phyloP scores from a whole-genome alignment of 2,329 filamentous ascomycete genomes.

The Metarhizium guizhouense region DNA sequence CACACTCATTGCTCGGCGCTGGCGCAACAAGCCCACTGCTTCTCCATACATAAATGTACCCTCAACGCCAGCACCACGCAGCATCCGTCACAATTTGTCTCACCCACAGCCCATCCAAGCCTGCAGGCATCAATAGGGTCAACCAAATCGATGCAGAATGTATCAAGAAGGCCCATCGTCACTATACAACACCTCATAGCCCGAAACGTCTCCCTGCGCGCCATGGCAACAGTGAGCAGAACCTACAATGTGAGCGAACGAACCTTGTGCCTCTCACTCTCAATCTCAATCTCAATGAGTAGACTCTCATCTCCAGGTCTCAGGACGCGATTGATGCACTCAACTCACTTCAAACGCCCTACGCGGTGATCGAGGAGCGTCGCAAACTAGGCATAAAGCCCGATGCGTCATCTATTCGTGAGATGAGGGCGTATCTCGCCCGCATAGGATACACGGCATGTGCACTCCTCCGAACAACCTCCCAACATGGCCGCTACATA shows the following conservation, averaged over 20 bases:
- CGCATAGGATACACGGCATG: constrained; percentile 65
- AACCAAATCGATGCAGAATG: constrained; percentile 23
- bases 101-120: not conserved
- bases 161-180: constrained; percentile 16
- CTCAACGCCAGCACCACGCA: not conserved
- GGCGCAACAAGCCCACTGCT: not conserved
- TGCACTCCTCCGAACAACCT: constrained; percentile 1
- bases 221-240: constrained; percentile 19
- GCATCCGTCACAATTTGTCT: not conserved
- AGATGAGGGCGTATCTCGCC: constrained; percentile 71
- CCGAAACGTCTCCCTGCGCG: constrained; percentile 10
- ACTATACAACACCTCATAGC: constrained; percentile 13
- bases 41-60: not conserved
- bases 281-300: not conserved
- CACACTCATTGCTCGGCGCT: not conserved
- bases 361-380: constrained; percentile 68
- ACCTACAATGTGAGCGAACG: constrained; percentile 24
- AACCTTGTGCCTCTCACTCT: not conserved
- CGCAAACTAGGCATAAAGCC: constrained; percentile 63
- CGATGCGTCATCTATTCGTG: constrained; percentile 60
- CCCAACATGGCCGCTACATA: not conserved
- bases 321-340: constrained; percentile 79
- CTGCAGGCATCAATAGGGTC: not conserved
- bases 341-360: constrained; percentile 88
- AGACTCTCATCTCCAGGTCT: not conserved